Percentiles rank a stretch among this genome's conserved stretches.
These are phyloP conservation scores for Marchantia polymorpha DNA, from an alignment of 225 moss, liverwort and hornwort genomes.

Conservation along the genomic window DNA sequence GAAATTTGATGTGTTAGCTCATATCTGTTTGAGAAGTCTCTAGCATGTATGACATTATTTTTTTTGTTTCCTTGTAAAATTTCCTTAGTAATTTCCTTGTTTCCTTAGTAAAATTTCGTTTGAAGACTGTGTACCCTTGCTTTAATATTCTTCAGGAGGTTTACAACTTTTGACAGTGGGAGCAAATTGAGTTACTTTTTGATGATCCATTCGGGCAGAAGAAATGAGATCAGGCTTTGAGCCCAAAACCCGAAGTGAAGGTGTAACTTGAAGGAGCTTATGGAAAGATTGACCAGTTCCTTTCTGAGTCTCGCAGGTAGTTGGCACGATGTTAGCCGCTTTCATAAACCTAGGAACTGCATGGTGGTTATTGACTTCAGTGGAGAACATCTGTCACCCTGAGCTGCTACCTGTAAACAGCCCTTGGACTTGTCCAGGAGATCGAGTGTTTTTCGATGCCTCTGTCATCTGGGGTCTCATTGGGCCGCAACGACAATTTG, in stretches of 20 bases:
- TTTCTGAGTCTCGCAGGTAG: conserved; percentile 12
- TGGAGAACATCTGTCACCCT: conserved; percentile 36
- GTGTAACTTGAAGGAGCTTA: too few species aligned
- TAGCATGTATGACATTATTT: not conserved
- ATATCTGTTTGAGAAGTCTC: not conserved
- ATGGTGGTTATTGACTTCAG: conserved; percentile 43
- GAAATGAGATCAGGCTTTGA: conserved; percentile 17
- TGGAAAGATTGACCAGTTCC: too few species aligned
- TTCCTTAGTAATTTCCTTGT: too few species aligned
- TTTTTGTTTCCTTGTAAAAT: too few species aligned
- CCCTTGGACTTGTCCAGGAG: conserved; percentile 53
- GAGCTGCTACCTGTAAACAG: conserved; percentile 35
- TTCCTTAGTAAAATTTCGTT: not conserved
- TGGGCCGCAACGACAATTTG: conserved; percentile 45
- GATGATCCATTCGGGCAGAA: conserved; percentile 14
- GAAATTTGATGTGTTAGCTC: not conserved
- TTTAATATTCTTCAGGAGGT: conserved; percentile 2
- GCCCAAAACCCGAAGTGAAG: too few species aligned
- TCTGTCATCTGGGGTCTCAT: conserved; percentile 56
- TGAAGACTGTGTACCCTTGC: not conserved
- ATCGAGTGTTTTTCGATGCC: conserved; percentile 47
- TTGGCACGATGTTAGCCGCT: conserved; percentile 42
- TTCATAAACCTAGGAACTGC: conserved; percentile 35
- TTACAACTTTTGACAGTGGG: conserved; percentile 11
- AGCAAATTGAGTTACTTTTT: conserved; percentile 20